Evolutionary conservation across 768 basidiomycete species (phyloP), one percentile per base, ranked within the genome.

Genomic region (Russula foetens): DNA sequence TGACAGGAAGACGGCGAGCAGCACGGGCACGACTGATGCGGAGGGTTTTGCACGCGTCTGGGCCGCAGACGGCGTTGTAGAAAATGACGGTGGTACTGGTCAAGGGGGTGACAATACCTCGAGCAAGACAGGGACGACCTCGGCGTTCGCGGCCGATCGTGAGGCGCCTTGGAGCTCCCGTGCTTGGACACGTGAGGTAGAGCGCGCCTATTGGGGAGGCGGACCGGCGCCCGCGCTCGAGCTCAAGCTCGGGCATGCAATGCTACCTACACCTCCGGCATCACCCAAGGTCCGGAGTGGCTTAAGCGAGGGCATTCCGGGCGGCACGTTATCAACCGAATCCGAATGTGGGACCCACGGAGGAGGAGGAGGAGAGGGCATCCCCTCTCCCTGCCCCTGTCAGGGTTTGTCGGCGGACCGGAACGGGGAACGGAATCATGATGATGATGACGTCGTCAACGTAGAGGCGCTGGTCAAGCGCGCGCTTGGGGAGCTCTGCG

Each of bases 141-240:
- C 35, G 35, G 35, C 35, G 9, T 7, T 2, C 35, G 14, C 35
- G 35, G 8, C 28, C 31, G 81, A n/a, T n/a, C n/a, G n/a, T n/a
- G n/a, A 79, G 24, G 81, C 84, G 58, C 83, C 83, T 67, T 93
- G 91, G 92, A 88, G 86, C 2, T 85, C 86, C 66, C 87, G 82
- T 68, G 88, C 84, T 64, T 93, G 92, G 92, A 87, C 86, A 38
- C 78, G 79, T 67, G 80, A 76, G 64, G 92, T 95, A 35, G 95
- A 97, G 71, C 80, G 77, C 59, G 79, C 84, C 48, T 98, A 97
- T 70, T 96, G 94, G 94, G 71, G 74, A 58, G 73, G 61, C 19
- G 73, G 56, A 6, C 24, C 29, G 6, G 53, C 62, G n/a, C 61
- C 61, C 24, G 45, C n/a, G 8, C 17, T 7, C 29, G 58, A 70